Evolutionary conservation across 2,329 filamentous ascomycete species (phyloP).

Genomic region (Pseudocercospora pini-densiflorae): DNA sequence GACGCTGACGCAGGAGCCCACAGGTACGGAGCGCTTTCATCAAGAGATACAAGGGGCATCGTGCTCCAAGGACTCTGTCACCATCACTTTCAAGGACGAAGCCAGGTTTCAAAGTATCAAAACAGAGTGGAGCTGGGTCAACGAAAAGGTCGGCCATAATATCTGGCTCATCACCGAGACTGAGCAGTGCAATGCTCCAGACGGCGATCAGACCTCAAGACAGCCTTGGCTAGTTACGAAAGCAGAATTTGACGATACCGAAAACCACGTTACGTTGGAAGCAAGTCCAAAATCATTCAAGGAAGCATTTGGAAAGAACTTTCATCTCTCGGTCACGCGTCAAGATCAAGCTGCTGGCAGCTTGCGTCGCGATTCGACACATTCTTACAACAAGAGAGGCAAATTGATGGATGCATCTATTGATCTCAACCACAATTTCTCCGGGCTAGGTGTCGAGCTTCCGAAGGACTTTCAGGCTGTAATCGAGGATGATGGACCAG

Average conservation of each 20-base stretch:
- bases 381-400: background rate
- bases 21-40: background rate
- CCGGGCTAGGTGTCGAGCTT: constrained; percentile 11
- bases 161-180: background rate
- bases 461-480: background rate
- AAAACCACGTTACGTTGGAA: background rate
- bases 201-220: background rate
- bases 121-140: background rate
- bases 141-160: background rate
- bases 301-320: background rate
- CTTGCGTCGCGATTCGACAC: background rate
- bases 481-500: background rate
- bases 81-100: background rate
- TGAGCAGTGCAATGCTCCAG: background rate
- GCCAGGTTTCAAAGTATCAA: background rate
- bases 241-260: background rate
- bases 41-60: background rate
- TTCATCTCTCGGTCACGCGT: background rate
- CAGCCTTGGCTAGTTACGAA: background rate
- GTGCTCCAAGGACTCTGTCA: background rate
- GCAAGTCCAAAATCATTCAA: background rate
- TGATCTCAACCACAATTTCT: constrained; percentile 17
- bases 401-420: constrained; percentile 9
- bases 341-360: constrained; percentile 4
- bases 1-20: background rate